These are phyloP conservation scores for Lachancea lanzarotensis DNA, from an alignment of 805 yeast genomes.

Conservation along the genomic window DNA sequence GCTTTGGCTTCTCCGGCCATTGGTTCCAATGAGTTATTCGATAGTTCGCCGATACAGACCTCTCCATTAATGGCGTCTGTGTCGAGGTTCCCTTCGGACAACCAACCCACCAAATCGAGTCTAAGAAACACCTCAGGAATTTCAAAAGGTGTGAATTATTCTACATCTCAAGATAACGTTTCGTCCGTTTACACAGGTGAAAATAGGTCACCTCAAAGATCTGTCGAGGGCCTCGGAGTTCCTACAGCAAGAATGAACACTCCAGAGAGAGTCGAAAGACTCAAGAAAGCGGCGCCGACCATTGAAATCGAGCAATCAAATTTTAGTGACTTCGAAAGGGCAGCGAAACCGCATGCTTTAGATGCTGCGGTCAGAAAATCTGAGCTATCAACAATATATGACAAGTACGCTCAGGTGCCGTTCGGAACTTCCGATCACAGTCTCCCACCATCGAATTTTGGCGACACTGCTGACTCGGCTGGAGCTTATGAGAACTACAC, in stretches of 20 bases:
- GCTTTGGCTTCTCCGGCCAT: constrained; percentile 48
- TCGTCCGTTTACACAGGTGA: neutral
- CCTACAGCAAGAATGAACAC: too few relatives aligned
- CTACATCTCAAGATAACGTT: neutral
- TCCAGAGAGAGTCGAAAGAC: neutral
- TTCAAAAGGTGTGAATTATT: neutral
- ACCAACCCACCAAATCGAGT: constrained; percentile 1
- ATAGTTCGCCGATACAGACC: constrained; percentile 10
- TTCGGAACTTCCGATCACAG: constrained; percentile 1
- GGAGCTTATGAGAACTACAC: constrained; percentile 26
- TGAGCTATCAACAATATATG: constrained; percentile 18
- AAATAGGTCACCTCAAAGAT: neutral
- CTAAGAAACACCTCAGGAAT: constrained; percentile 2
- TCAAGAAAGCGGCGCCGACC: constrained; percentile 4
- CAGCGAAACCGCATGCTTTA: neutral
- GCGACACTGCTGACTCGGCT: constrained; percentile 12
- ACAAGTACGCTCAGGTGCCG: constrained; percentile 10
- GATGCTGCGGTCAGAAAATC: constrained; percentile 7
- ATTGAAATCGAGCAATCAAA: constrained; percentile 13
- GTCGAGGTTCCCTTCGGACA: constrained; percentile 17
- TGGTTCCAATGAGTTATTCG: constrained; percentile 32
- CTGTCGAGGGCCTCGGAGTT: neutral
- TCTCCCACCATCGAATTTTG: neutral
- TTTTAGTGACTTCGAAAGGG: constrained; percentile 7
- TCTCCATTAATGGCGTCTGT: constrained; percentile 12